Base-by-base conservation (phyloP, 371 early-diverging fungal genomes). In the Circinella umbellata region DNA sequence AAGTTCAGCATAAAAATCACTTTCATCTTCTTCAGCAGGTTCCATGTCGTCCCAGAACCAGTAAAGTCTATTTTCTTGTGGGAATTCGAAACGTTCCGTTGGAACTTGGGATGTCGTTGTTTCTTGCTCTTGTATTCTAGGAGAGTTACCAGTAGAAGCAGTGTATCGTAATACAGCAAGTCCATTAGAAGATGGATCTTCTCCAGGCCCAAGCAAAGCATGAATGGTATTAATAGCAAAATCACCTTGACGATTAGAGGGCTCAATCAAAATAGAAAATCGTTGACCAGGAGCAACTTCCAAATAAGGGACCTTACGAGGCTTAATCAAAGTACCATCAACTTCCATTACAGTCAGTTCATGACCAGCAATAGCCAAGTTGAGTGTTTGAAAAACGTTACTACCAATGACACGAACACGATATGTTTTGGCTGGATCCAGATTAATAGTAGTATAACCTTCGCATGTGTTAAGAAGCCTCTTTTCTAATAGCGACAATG, bases 331-430 rank as follows among this genome's bases (percentile, higher is more conserved):
- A 5, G 38, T 70, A n/a, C 85, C 85, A 60, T 84, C 85, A 0
- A 80, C 77, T 66, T 83, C 83, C 36, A 83, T 83, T 14, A 83
- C 61, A 1, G 85, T 85, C 78, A 85, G 75, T 11, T 67, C 73
- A 48, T 85, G 85, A 0, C 71, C 61, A 10, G 77, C 76, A 62
- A 85, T 79, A n/a, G 73, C 73, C 11, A 82, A 57, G 37, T 76
- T 76, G 5, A 82, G 42, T 9, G 78, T 71, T n/a, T 75, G 35
- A 27, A 80, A 81, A 1, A 71, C 74, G 15, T 70, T 70, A 5
- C 69, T 64, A 10, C 84, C 84, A 70, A 83, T 83, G 37, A 83
- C 69, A 35, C 84, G 73, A 6, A 83, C 54, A 4, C 81, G 80
- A 63, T 83, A 83, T 4, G 67, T 66, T 11, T 74, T 73, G 64